Percentiles rank a stretch among this genome's conserved stretches.
Conservation (phyloP, 495 filamentous ascomycete species). For the Cercophora scortea region DNA sequence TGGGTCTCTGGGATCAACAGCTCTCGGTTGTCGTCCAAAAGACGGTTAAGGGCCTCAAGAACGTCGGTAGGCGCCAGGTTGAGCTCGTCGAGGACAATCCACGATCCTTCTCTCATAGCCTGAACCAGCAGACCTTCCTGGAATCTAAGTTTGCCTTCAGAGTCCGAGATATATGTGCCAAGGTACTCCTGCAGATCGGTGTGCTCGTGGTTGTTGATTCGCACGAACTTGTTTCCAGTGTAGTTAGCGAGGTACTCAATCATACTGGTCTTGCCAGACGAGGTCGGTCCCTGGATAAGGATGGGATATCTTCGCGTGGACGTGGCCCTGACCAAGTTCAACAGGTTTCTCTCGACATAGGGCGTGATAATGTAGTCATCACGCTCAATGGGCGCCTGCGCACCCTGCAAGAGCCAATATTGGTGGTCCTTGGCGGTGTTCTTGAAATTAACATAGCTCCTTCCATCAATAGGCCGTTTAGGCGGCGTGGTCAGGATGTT, state of each 20-base stretch:
- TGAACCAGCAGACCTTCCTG: constrained; percentile 93
- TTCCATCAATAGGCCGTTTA: constrained; percentile 63
- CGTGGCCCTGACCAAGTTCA: constrained; percentile 86
- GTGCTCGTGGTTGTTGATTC: constrained; percentile 99
- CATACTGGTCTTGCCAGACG: constrained; percentile 97
- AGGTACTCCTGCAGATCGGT: constrained; percentile 98
- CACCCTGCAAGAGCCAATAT: constrained; percentile 84
- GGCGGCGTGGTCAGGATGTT: constrained; percentile 69
- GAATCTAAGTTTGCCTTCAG: constrained; percentile 76
- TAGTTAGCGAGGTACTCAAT: constrained; percentile 94
- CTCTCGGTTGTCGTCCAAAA: constrained; percentile 97
- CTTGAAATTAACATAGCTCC: constrained; percentile 70
- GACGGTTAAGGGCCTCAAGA: constrained; percentile 86
- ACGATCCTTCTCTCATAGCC: constrained; percentile 85
- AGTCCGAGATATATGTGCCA: constrained; percentile 82
- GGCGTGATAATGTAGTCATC: constrained; percentile 93
- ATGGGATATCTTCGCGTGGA: constrained; percentile 90
- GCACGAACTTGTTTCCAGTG: constrained; percentile 91
- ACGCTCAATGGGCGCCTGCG: constrained; percentile 56
- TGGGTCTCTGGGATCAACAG: constrained; percentile 96
- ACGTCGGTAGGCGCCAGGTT: constrained; percentile 96
- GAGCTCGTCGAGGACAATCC: constrained; percentile 96
- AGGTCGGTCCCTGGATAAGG: constrained; percentile 94
- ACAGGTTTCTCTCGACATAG: constrained; percentile 86
- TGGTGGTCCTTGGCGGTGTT: constrained; percentile 55